Evolutionary conservation across 305 asterid genomes (phyloP), one percentile per base, ranked within the genome.

Genomic region (Fraxinus baroniana): DNA sequence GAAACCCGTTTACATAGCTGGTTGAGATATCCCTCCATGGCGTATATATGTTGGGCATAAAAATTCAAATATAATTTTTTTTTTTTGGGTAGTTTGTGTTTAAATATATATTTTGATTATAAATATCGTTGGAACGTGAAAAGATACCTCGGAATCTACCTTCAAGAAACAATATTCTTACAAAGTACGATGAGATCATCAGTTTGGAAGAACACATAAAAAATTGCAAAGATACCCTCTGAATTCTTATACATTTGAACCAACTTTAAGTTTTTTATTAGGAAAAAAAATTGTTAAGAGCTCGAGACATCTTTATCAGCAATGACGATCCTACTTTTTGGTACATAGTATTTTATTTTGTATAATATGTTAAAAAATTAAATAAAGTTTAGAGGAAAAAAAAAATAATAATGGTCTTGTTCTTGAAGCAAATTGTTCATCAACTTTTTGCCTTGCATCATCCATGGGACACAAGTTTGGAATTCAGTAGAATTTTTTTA

Each of bases 71-170:
- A 60, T 5, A 60, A 22, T 9, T 1, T 10, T 44, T 35, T 49
- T 18, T 35, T 74, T 15, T 28, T 36, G 22, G 79, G 74, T 0
- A 0, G 6, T 66, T 66, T 22, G n/a, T 26, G 18, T 8, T 66
- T 66, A 24, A 24, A 26, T 7, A 12, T 18, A 9, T 64, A 64
- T 64, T 64, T 62, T 64, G 12, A 10, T 64, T 24, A 26, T 35
- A 8, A 37, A 78, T 37, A 76, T 77, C 73, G 72, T 71, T 71
- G 78, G 35, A 83, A 79, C 81, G 35, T 77, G 81, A 84, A 85
- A 88, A 81, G 85, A 88, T 86, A 81, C 85, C 86, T 70, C 5
- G 74, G 82, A 83, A 85, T 85, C 79, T 81, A 36, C 87, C 86
- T 39, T 81, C 83, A 13, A 33, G 0, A 4, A 46, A 76, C 73